Evolutionary conservation across 768 basidiomycete species (phyloP).

Genomic region (Thelephora ganbajun): DNA sequence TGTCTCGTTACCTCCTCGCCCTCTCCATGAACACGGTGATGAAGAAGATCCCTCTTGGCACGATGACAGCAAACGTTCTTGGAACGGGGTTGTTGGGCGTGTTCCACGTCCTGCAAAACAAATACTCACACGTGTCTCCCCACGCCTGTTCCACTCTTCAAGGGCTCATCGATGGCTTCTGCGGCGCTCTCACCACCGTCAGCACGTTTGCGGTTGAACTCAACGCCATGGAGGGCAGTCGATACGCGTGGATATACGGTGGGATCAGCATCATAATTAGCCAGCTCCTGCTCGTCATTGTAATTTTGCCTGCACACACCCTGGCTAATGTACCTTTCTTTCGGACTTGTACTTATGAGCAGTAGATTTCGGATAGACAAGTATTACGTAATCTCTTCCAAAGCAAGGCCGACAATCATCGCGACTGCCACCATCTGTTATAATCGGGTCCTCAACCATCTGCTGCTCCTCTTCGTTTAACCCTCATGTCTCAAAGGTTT

Average conservation of each 20-base stretch:
- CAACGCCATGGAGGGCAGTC: constrained; percentile 36
- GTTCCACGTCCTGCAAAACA: constrained; percentile 59
- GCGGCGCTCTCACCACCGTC: constrained; percentile 88
- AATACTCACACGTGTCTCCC: constrained; percentile 26
- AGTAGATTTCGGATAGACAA: background rate
- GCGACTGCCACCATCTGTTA: background rate
- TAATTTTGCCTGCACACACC: constrained; percentile 56
- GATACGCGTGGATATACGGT: constrained; percentile 50
- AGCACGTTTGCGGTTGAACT: constrained; percentile 87
- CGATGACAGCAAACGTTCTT: constrained; percentile 57
- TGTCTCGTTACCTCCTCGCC: constrained; percentile 73
- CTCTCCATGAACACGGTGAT: constrained; percentile 51
- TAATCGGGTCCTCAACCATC: background rate
- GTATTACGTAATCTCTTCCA: background rate
- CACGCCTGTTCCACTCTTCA: constrained; percentile 61
- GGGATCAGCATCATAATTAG: constrained; percentile 52
- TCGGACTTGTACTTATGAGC: no score
- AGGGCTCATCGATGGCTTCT: constrained; percentile 84
- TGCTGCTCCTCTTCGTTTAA: background rate
- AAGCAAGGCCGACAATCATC: background rate
- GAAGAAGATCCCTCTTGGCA: constrained; percentile 60
- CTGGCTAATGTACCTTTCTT: no score
- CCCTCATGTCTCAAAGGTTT: constrained; percentile 1
- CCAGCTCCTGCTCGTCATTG: constrained; percentile 56
- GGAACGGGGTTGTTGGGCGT: constrained; percentile 77